These are phyloP conservation scores for Striga hermonthica DNA, from an alignment of 305 asterid species.

Conservation along the genomic window DNA sequence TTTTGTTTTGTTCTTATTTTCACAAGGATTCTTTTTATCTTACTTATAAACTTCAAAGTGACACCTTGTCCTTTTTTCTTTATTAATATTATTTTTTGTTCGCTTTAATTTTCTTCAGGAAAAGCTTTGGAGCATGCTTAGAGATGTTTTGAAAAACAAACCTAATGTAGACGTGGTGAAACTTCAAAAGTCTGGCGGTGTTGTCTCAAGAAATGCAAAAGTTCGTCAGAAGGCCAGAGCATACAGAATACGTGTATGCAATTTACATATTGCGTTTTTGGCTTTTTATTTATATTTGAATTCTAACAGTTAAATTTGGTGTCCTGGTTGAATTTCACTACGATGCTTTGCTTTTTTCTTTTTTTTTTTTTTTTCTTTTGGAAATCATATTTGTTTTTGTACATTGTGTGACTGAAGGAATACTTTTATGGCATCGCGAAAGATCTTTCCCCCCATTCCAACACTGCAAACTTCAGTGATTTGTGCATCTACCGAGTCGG, in stretches of 20 bases:
- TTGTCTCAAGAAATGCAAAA: conserved; percentile 88
- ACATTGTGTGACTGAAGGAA: conserved; percentile 55
- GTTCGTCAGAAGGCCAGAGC: conserved; percentile 86
- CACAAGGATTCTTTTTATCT: too few species aligned
- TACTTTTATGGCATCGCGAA: conserved; percentile 87
- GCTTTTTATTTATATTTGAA: not conserved
- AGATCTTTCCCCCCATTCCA: conserved; percentile 96
- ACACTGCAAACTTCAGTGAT: conserved; percentile 66
- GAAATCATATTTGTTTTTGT: conserved; percentile 10
- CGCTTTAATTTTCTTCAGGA: conserved; percentile 48
- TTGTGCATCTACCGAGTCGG: conserved; percentile 73
- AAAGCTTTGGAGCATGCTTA: conserved; percentile 96
- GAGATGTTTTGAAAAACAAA: conserved; percentile 69
- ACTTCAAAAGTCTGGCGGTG: conserved; percentile 98
- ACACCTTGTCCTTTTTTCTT: not conserved
- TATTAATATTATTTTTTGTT: not conserved
- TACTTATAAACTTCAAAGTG: too few species aligned
- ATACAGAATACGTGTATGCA: conserved; percentile 72
- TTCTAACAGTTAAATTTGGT: conserved; percentile 2
- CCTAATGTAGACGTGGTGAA: conserved; percentile 89
- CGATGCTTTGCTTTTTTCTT: not conserved
- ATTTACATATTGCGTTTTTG: conserved; percentile 8
- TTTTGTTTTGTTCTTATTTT: too few species aligned
- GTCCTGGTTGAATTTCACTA: conserved; percentile 12
- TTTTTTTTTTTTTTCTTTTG: conserved; percentile 12